Percentiles rank a stretch among this genome's conserved stretches.
Conservation (phyloP, 208 protist genomes). For the Acanthamoeba divionensis region DNA sequence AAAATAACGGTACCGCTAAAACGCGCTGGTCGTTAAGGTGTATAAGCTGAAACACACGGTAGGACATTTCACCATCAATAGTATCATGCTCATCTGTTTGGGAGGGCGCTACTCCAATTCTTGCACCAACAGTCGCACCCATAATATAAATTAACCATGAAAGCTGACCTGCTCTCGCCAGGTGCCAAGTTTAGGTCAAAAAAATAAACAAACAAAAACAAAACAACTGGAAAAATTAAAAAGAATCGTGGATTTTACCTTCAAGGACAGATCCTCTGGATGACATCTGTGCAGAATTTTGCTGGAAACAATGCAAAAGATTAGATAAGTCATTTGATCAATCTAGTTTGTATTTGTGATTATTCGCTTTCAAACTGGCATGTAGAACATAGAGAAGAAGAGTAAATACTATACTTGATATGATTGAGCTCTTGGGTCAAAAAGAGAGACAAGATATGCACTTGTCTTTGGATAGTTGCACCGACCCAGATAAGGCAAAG, state of each 20-base stretch:
- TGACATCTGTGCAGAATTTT: no score
- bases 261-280: no score
- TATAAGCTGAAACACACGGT: conserved; percentile 70
- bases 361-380: no score
- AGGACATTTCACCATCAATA: conserved; percentile 70
- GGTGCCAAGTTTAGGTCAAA: no score
- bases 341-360: no score
- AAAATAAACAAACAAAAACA: neutral
- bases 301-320: no score
- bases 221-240: no score
- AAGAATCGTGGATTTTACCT: no score
- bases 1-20: neutral
- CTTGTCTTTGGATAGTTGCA: conserved; percentile 51
- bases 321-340: no score
- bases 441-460: conserved; percentile 52
- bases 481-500: conserved; percentile 63
- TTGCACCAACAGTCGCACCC: conserved; percentile 66
- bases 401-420: conserved; percentile 43
- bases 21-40: conserved; percentile 40
- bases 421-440: conserved; percentile 54
- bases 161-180: conserved; percentile 62
- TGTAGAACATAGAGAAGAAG: no score
- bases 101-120: conserved; percentile 46
- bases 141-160: conserved; percentile 78
- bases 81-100: conserved; percentile 66